Evolutionary conservation across 2,329 filamentous ascomycete species (phyloP), one percentile per base, ranked within the genome.

Genomic region (Remersonia thermophila): DNA sequence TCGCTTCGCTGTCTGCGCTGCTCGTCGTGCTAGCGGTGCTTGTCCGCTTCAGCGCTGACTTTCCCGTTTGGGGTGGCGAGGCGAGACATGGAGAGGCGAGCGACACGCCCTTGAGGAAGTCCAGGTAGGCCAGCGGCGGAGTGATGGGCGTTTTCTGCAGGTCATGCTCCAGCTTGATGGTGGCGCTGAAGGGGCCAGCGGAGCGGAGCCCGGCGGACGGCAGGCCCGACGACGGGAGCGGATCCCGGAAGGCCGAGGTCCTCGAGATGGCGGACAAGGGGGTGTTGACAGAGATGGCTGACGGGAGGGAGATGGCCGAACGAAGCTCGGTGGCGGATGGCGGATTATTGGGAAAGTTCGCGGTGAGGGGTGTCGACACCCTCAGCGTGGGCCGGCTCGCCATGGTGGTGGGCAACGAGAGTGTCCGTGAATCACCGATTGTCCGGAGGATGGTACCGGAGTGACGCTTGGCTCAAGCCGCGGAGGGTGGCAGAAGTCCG

Each of bases 91-190:
- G 47, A 16, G 53, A 51, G 33, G 73, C 67, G 40, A 86, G 67
- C 13, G 80, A 80, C 61, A 93, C 76, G 41, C 79, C 77, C 61
- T 86, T 89, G 44, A 96, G 77, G 55, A 95, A 96, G 53, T 96
- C 86, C 47, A 84, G 80, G 56, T 96, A 96, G 39, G 89, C 87
- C 15, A 73, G 68, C 3, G 89, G 89, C 35, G 89, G 89, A 35
- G 83, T 93, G 57, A 96, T 93, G 33, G 87, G 87, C 4, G 87
- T 95, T 61, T 77, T 80, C 39, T 76, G 60, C 30, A 67, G 60
- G 40, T 77, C 71, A 38, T 80, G 68, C 48, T 81, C 71, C 37
- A 63, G 63, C 58, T 87, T 89, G 65, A 87, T 73, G 49, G 71
- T 68, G 37, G 67, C 48, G 40, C 49, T 49, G 34, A 49, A 62